These are phyloP conservation scores for Hymenoscyphus occultus DNA, from an alignment of 2,329 filamentous ascomycete genomes.

Conservation along the genomic window DNA sequence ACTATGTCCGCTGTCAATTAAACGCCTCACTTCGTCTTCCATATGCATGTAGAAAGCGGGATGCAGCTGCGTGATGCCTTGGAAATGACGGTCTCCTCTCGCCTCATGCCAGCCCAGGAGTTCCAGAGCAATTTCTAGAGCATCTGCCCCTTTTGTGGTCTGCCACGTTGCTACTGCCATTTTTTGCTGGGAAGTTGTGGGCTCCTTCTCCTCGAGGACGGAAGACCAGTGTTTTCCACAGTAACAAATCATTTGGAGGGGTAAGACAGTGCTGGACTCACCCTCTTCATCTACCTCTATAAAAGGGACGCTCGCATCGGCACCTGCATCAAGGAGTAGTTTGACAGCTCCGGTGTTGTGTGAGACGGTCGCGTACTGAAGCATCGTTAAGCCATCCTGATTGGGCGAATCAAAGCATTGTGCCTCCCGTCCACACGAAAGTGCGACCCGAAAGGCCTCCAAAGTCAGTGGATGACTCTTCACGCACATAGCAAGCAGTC, in stretches of 20 bases:
- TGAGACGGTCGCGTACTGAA: not conserved
- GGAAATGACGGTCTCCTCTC: not conserved
- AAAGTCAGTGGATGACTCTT: no score
- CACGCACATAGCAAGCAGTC: no score
- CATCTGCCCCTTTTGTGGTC: not conserved
- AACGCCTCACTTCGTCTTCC: no score
- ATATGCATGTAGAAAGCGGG: not conserved
- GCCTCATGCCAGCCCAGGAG: slow-evolving; percentile 2
- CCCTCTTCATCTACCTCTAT: not conserved
- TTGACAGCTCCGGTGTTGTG: not conserved
- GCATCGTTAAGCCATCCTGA: not conserved
- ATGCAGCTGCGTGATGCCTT: slow-evolving; percentile 3
- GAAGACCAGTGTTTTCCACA: no score
- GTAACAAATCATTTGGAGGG: no score
- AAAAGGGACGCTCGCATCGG: not conserved
- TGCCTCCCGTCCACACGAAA: not conserved
- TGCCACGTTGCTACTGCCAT: not conserved
- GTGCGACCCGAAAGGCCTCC: no score
- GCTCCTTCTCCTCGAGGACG: not conserved
- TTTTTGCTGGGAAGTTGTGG: not conserved
- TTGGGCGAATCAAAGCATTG: not conserved
- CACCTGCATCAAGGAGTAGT: not conserved
- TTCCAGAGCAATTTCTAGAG: not conserved
- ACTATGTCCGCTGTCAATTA: not conserved
- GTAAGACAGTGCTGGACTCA: not conserved